Conservation (phyloP, 2,329 filamentous ascomycete species). For the Fusarium marasasianum region DNA sequence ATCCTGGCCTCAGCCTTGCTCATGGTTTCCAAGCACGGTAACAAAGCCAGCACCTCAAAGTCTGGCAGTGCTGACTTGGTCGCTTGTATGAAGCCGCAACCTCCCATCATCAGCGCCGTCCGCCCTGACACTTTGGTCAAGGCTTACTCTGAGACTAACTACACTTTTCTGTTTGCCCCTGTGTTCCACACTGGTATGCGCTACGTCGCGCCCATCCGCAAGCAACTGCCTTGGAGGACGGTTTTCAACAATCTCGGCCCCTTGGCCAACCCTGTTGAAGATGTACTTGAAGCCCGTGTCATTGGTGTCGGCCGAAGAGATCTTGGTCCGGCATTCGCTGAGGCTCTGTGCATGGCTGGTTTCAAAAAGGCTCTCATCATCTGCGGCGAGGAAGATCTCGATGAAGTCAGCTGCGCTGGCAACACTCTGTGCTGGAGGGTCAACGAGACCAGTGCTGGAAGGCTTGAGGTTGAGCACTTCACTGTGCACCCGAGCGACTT, state of each 20-base stretch:
- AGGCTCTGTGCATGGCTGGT: constrained; percentile 80
- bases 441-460: constrained; percentile 55
- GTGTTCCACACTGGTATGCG: constrained; percentile 97
- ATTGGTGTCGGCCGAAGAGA: constrained; percentile 92
- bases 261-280: constrained; percentile 88
- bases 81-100: constrained; percentile 74
- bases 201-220: constrained; percentile 85
- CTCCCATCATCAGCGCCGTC: constrained; percentile 79
- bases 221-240: constrained; percentile 90
- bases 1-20: constrained; percentile 89
- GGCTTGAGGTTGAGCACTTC: constrained; percentile 76
- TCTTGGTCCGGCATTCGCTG: constrained; percentile 87
- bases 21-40: constrained; percentile 93
- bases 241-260: constrained; percentile 98
- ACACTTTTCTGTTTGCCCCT: constrained; percentile 94
- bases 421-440: constrained; percentile 90
- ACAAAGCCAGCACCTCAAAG: constrained; percentile 92
- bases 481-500: constrained; percentile 85
- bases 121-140: constrained; percentile 74
- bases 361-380: constrained; percentile 87
- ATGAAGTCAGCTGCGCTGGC: constrained; percentile 94
- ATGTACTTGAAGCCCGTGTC: constrained; percentile 84
- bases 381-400: constrained; percentile 92
- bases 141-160: constrained; percentile 85
- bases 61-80: constrained; percentile 95